A percentile compares a stretch with the other conserved stretches of the same genome.
phyloP scores from a whole-genome alignment of 1,284 basidiomycete genomes.

The Austropuccinia psidii region DNA sequence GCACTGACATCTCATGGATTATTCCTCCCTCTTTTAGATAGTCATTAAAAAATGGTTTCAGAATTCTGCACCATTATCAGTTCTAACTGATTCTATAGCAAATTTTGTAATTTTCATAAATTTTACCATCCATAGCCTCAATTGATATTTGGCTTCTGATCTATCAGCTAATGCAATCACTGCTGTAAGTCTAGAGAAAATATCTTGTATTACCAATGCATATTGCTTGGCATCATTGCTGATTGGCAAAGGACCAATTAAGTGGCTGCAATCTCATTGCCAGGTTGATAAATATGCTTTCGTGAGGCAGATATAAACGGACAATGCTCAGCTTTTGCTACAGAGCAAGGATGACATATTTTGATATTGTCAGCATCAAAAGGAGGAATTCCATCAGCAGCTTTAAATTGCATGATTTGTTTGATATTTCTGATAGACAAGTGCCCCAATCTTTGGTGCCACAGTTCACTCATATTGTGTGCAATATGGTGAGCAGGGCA shows the following conservation, averaged over 20 bases:
- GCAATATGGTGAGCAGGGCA: no score
- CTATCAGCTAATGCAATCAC: not conserved
- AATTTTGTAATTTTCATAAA: not conserved
- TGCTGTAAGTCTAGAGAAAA: not conserved
- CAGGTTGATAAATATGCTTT: no score
- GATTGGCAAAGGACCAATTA: not conserved
- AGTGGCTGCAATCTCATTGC: no score
- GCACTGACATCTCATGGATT: not conserved
- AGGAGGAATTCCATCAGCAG: no score
- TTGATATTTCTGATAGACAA: no score
- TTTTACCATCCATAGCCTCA: not conserved
- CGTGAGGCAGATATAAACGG: no score
- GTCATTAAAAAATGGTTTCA: not conserved
- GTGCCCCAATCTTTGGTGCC: no score
- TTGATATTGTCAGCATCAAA: no score
- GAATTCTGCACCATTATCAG: not conserved
- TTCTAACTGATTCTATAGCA: not conserved
- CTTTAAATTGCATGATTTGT: no score
- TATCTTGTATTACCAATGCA: not conserved
- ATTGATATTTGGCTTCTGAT: not conserved
- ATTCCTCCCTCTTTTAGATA: not conserved
- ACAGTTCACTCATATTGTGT: no score
- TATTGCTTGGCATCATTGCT: not conserved
- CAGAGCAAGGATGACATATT: no score
- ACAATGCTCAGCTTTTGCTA: no score